A percentile compares a stretch with the other conserved stretches of the same genome.
Conservation (phyloP, 345 rosid genomes). For the Brassica nigra region DNA sequence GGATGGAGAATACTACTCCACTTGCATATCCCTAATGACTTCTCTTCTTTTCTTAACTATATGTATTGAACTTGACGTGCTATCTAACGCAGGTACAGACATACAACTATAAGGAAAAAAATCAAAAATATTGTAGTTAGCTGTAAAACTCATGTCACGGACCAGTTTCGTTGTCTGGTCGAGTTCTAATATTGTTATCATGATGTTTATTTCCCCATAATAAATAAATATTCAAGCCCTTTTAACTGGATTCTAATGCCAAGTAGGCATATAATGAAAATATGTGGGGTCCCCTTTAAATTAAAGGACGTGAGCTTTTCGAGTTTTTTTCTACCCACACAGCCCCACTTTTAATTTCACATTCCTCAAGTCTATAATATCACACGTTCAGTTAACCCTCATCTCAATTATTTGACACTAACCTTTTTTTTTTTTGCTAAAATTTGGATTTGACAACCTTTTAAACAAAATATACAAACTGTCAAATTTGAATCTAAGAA, state of each 20-base stretch:
- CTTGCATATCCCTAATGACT: conserved; percentile 7
- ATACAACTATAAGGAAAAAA: too few species aligned
- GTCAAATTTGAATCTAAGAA: background rate
- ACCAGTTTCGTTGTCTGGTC: conserved; percentile 35
- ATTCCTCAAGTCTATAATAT: conserved; percentile 22
- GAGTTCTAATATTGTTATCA: conserved; percentile 12
- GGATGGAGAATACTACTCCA: conserved; percentile 6
- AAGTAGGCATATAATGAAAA: conserved; percentile 36
- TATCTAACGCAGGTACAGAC: conserved; percentile 14
- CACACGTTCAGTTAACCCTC: conserved; percentile 15
- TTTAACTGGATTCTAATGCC: conserved; percentile 34
- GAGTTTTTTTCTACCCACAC: conserved; percentile 28
- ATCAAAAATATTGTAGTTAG: conserved; percentile 7
- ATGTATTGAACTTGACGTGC: conserved; percentile 21
- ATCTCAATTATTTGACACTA: conserved; percentile 23
- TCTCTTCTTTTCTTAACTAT: conserved; percentile 30
- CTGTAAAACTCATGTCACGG: conserved; percentile 34
- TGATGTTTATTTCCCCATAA: background rate
- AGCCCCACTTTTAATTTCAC: conserved; percentile 27
- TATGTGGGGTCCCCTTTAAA: conserved; percentile 21
- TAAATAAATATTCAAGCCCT: conserved; percentile 5
- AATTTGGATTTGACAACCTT: too few species aligned
- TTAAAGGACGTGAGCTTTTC: conserved; percentile 31
- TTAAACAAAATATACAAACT: background rate
- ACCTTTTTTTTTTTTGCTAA: background rate